phyloP scores from a whole-genome alignment of 2,329 filamentous ascomycete species.

The Zopfia rhizophila region DNA sequence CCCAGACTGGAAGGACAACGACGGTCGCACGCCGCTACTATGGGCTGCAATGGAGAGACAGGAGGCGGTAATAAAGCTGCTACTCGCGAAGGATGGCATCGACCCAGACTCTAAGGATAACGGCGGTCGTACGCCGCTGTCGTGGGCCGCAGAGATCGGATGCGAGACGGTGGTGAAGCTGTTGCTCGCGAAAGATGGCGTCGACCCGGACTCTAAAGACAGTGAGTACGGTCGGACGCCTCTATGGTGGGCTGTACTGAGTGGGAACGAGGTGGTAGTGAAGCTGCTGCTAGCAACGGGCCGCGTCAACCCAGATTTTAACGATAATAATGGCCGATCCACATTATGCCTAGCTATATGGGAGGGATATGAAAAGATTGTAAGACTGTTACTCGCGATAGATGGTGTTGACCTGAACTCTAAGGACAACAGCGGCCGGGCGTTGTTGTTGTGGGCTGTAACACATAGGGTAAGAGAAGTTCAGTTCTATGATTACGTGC shows the following conservation, averaged over 20 bases:
- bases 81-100: constrained; percentile 3
- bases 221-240: constrained; percentile 9
- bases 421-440: constrained; percentile 1
- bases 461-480: too few relatives aligned
- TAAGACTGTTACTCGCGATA: constrained; percentile 2
- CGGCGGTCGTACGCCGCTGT: constrained; percentile 1
- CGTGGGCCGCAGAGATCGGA: background rate
- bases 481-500: too few relatives aligned
- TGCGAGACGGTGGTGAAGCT: constrained; percentile 1
- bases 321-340: background rate
- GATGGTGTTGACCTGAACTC: constrained; percentile 5
- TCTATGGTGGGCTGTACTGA: constrained; percentile 1
- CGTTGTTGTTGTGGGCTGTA: too few relatives aligned
- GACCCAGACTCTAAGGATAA: background rate
- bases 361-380: constrained; percentile 7
- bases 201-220: constrained; percentile 1
- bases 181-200: constrained; percentile 8
- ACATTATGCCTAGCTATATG: constrained; percentile 7
- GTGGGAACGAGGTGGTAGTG: constrained; percentile 6
- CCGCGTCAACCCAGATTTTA: too few relatives aligned
- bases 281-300: constrained; percentile 10
- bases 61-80: constrained; percentile 11
- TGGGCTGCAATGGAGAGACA: constrained; percentile 12
- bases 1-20: constrained; percentile 11
- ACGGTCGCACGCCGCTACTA: constrained; percentile 12